Base-by-base conservation (phyloP, 768 basidiomycete genomes). In the Exsudoporus frostii region DNA sequence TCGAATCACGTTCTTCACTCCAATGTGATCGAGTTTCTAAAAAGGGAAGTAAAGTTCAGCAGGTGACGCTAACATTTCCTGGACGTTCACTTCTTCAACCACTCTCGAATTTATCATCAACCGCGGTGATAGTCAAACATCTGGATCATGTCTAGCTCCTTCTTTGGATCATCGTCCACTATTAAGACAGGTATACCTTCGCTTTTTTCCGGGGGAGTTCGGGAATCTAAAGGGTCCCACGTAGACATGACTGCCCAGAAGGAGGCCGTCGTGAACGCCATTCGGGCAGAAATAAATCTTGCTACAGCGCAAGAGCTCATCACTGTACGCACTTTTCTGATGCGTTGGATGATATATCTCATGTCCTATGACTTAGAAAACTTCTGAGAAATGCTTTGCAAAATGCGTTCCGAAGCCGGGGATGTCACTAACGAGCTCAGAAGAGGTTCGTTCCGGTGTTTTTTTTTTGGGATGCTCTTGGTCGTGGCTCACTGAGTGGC, bases 281-380 rank as follows among this genome's bases (percentile, higher is more conserved):
- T 93, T 45, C 79, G 81, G 33, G 78, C 78, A 39, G 89, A 93
- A 72, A 74, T 92, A 53, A 86, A 81, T 7, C 73, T 89, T 13
- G 77, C 80, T 1, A 89, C 88, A 52, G 90, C 86, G 0, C 90
- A 92, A 65, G 87, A 90, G 59, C 82, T 93, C 45, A 85, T 93
- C 68, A 86, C 83, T 54, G 90, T 90, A 67, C 42, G 54, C 20
- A 34, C 38, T 24, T 14, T n/a, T n/a, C 11, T 17, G 19, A 6
- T 51, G 17, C 7, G 25, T 32, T 3, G 6, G 7, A 22, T 13
- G 10, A 29, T 19, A 27, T 22, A 7, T 45, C 32, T 63, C 20
- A 63, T 29, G 0, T 17, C 14, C 14, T n/a, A 13, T 47, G 15
- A 11, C 32, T 17, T 61, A 92, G 90, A 90, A 86, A 83, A 79